Evolutionary conservation across 805 yeast genomes (phyloP), one percentile per base, ranked within the genome.

Genomic region (Candida ovalis): DNA sequence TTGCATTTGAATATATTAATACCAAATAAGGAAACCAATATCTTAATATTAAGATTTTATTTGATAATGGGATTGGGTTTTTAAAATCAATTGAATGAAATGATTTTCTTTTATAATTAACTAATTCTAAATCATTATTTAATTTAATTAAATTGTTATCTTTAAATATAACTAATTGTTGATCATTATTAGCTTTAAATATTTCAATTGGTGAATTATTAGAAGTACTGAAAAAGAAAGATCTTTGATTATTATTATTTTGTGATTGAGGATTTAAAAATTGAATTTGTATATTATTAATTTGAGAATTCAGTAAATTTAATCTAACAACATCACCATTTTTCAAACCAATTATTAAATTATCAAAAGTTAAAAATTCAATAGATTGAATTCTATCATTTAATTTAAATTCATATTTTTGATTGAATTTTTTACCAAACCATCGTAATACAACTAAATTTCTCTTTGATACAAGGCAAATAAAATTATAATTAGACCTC

Each of bases 11-110:
- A 25, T 63, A 54, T 1, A 60, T 52, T 5, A 67, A 43, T 4
- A 75, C 43, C 13, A 75, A 49, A 50, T 72, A 76, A 0, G 80
- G 80, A 44, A 71, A 69, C 62, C 64, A 61, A 50, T 59, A 69
- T 27, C 56, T 62, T 15, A 71, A 53, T 49, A 48, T 24, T 57
- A 52, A 22, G 25, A 43, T 9, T 12, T 43, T 24, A 13, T 35
- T n/a, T 7, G 22, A 12, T 28, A 25, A n/a, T 21, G 44, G 5
- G 6, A 60, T 47, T 1, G 60, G 60, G 42, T 59, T 59, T 37
- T 52, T 54, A 30, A 53, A 57, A 37, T 56, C 58, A 9, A 48
- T 43, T 4, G 58, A 48, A 32, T 48, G 38, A 10, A 35, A 35
- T 13, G 38, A 35, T 35, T 17, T 55, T 19, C 47, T 50, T 23